These are phyloP conservation scores for Meyerozyma elateridarum DNA, from an alignment of 1,139 yeast genomes.

Conservation along the genomic window DNA sequence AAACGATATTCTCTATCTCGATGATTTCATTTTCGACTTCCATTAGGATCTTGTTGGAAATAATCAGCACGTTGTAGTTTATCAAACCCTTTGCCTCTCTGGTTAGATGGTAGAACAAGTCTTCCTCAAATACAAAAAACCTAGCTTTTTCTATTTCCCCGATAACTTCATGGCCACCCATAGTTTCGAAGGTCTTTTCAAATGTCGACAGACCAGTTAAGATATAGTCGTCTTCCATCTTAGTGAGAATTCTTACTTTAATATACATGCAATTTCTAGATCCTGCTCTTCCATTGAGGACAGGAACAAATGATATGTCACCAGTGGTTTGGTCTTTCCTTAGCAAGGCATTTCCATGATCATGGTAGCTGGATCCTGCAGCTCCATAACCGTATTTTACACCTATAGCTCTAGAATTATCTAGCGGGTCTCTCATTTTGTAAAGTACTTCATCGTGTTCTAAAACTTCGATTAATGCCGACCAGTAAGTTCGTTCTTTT, in stretches of 20 bases:
- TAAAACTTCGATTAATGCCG: conserved; percentile 44
- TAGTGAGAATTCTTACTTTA: conserved; percentile 49
- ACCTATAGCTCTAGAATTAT: conserved; percentile 52
- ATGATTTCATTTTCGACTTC: conserved; percentile 64
- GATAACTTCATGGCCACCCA: conserved; percentile 35
- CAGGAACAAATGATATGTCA: conserved; percentile 30
- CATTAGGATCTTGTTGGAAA: conserved; percentile 57
- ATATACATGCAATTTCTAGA: conserved; percentile 38
- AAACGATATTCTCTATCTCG: conserved; percentile 62
- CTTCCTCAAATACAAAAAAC: conserved; percentile 80
- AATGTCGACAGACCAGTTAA: conserved; percentile 45
- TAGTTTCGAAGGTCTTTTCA: conserved; percentile 15
- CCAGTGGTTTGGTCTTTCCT: conserved; percentile 36
- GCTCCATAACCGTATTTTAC: conserved; percentile 90
- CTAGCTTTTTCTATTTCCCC: conserved; percentile 58
- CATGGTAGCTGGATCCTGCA: conserved; percentile 74
- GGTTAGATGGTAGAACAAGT: conserved; percentile 63
- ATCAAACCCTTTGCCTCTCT: conserved; percentile 71
- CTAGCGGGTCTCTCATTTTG: conserved; percentile 54
- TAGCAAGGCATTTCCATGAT: conserved; percentile 71
- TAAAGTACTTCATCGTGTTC: conserved; percentile 67
- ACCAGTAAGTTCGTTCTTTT: conserved; percentile 76
- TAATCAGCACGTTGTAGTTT: conserved; percentile 68
- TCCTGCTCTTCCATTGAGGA: conserved; percentile 11
- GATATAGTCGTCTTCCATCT: conserved; percentile 48